phyloP scores from a whole-genome alignment of 23 red algal genomes.

The Gracilariopsis chorda region DNA sequence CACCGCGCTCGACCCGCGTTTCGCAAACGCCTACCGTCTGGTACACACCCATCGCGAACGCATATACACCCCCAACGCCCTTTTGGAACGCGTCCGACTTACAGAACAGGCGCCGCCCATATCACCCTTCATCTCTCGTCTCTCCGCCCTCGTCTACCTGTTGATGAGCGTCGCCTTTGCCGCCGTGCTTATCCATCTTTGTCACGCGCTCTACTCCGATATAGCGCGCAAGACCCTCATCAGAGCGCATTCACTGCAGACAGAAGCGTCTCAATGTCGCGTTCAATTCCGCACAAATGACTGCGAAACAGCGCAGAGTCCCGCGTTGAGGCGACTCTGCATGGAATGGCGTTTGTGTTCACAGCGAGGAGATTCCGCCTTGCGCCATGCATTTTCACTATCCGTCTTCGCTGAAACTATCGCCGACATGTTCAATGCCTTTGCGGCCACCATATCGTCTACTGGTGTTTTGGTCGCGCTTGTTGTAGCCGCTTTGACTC shows the following conservation, averaged over 20 bases:
- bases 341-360: slow-evolving; percentile 25
- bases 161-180: neutral
- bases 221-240: slow-evolving; percentile 16
- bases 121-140: neutral
- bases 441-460: neutral
- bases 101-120: neutral
- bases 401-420: slow-evolving; percentile 5
- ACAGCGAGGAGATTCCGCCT: neutral
- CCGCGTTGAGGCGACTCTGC: slow-evolving; percentile 15
- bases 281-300: neutral
- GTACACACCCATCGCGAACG: slow-evolving; percentile 33
- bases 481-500: neutral
- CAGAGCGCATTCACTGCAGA: neutral
- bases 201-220: slow-evolving; percentile 2
- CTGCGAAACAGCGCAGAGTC: neutral
- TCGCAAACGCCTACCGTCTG: slow-evolving; percentile 19
- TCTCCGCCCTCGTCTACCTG: neutral
- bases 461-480: neutral
- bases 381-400: neutral
- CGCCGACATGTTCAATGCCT: slow-evolving; percentile 28
- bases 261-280: neutral
- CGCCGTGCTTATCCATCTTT: neutral
- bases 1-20: neutral
- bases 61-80: neutral
- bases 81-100: neutral